A percentile compares a stretch with the other conserved stretches of the same genome.
These are phyloP conservation scores for Panicum miliaceum DNA, from an alignment of 176 grass and related monocot genomes.

Conservation along the genomic window DNA sequence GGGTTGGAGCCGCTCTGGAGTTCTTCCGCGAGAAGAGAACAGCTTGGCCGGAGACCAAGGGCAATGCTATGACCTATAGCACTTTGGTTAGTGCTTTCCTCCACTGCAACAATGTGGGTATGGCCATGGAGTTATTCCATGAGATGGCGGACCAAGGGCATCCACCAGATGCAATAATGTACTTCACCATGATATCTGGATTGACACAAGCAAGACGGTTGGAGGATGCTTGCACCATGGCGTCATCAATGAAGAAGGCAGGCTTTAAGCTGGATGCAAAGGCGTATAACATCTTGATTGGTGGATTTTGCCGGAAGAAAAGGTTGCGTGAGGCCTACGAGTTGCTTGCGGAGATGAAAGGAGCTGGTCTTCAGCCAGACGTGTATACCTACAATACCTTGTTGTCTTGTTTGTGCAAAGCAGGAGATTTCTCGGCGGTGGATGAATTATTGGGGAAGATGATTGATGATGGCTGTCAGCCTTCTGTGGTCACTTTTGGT, in stretches of 20 bases:
- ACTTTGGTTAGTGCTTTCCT: conserved; percentile 76
- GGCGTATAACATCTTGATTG: conserved; percentile 75
- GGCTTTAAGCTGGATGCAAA: conserved; percentile 71
- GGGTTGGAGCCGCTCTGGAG: conserved; percentile 55
- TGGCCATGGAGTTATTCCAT: conserved; percentile 70
- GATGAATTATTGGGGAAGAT: conserved; percentile 65
- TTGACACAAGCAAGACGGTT: conserved; percentile 64
- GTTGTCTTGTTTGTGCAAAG: conserved; percentile 63
- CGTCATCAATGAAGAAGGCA: conserved; percentile 55
- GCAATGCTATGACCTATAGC: conserved; percentile 58
- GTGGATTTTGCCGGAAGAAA: conserved; percentile 74
- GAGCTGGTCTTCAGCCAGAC: conserved; percentile 57
- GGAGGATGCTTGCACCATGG: conserved; percentile 60
- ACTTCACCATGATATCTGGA: conserved; percentile 81
- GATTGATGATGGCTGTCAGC: conserved; percentile 61
- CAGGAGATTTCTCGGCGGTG: conserved; percentile 59
- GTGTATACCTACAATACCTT: conserved; percentile 79
- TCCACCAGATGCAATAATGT: conserved; percentile 56
- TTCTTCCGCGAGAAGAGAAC: conserved; percentile 69
- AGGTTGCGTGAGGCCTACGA: conserved; percentile 55
- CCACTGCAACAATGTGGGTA: conserved; percentile 60
- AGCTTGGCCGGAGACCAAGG: conserved; percentile 55
- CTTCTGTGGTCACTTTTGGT: conserved; percentile 77
- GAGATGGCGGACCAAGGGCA: conserved; percentile 65
- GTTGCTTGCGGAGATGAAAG: conserved; percentile 59